These are phyloP conservation scores for Melanogaster broomeanus DNA, from an alignment of 768 basidiomycete species.

Conservation along the genomic window DNA sequence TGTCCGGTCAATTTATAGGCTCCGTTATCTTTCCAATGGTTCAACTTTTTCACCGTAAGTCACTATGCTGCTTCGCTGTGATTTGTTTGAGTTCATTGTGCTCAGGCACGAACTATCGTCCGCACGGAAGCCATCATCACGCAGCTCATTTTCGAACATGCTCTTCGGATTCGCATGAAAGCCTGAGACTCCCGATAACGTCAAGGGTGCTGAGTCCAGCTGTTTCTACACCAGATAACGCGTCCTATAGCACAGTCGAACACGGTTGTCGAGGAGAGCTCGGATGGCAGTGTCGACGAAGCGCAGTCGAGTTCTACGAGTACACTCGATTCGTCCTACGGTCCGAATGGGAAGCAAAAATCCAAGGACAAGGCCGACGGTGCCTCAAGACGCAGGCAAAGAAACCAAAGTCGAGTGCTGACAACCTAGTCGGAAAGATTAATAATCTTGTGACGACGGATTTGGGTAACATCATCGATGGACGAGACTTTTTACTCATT, in stretches of 20 bases:
- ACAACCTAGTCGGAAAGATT: slow-evolving; percentile 70
- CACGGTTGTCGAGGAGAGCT: slow-evolving; percentile 11
- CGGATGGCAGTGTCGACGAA: slow-evolving; percentile 4
- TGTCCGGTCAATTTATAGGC: slow-evolving; percentile 44
- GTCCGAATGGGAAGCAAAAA: slow-evolving; percentile 5
- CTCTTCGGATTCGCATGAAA: slow-evolving; percentile 54
- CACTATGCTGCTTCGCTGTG: background rate
- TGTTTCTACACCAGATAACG: slow-evolving; percentile 8
- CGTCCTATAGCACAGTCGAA: slow-evolving; percentile 10
- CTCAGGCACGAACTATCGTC: slow-evolving; percentile 44
- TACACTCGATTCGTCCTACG: background rate
- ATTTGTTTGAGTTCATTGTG: background rate
- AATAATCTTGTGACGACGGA: slow-evolving; percentile 71
- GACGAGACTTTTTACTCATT: slow-evolving; percentile 16
- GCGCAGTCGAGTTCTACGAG: background rate
- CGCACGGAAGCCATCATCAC: slow-evolving; percentile 54
- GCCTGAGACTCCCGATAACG: slow-evolving; percentile 17
- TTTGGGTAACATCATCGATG: slow-evolving; percentile 15
- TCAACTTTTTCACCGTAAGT: slow-evolving; percentile 40
- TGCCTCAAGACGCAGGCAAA: background rate
- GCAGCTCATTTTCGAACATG: slow-evolving; percentile 54
- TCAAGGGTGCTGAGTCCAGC: background rate
- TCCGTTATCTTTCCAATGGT: slow-evolving; percentile 54
- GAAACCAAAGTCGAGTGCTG: slow-evolving; percentile 22
- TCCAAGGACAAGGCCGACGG: background rate